A percentile compares a stretch with the other conserved stretches of the same genome.
Conservation (phyloP, 305 asterid species). For the Fraxinus paxiana region DNA sequence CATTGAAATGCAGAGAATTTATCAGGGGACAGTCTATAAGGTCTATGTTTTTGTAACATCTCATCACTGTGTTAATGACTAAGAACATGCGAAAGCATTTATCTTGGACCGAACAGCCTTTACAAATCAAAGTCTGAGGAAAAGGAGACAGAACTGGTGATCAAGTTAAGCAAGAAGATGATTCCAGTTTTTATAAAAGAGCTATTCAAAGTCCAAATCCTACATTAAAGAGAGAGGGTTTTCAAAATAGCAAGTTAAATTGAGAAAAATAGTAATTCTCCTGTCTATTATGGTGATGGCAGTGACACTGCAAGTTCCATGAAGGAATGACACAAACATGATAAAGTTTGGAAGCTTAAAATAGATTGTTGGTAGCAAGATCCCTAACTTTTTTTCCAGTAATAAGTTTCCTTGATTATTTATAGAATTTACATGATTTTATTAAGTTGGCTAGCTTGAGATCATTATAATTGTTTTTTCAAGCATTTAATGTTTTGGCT, state of each 20-base stretch:
- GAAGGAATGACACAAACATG: neutral
- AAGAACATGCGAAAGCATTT: neutral
- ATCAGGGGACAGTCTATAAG: neutral
- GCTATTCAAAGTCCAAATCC: neutral
- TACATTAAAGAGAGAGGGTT: neutral
- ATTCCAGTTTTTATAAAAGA: neutral
- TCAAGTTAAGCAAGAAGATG: neutral
- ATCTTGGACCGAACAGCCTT: neutral
- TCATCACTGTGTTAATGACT: neutral
- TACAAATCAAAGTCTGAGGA: neutral
- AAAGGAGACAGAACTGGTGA: neutral
- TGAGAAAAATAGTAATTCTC: neutral
- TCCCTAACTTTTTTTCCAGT: neutral
- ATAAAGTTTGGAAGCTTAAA: neutral
- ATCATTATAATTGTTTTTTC: neutral
- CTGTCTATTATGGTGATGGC: neutral
- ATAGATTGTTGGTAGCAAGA: neutral
- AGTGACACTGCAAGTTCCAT: neutral
- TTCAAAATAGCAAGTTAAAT: neutral
- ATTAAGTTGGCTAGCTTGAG: neutral
- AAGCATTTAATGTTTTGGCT: neutral
- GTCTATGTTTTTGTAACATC: neutral
- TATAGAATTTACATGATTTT: neutral
- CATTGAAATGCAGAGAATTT: neutral
- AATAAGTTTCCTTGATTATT: neutral